These are phyloP conservation scores for Coniosporium tulheliwenetii DNA, from an alignment of 2,329 filamentous ascomycete species.

Conservation along the genomic window DNA sequence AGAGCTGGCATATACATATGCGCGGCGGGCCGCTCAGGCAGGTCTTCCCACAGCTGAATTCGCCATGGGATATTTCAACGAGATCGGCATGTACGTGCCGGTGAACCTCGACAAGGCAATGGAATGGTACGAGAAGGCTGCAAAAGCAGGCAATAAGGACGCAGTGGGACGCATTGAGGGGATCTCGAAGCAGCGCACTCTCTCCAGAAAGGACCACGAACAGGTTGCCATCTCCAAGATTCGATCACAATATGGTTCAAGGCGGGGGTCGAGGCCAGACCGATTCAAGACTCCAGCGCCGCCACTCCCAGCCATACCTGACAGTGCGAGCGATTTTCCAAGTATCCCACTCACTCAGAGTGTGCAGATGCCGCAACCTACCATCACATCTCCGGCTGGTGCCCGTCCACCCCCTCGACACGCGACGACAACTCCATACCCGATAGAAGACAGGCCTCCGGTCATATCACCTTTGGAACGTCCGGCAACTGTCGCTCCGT, in stretches of 20 bases:
- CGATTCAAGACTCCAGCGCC: constrained; percentile 21
- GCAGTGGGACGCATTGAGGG: constrained; percentile 69
- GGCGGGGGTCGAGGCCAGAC: constrained; percentile 30
- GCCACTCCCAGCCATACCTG: constrained; percentile 22
- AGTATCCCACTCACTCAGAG: constrained; percentile 8
- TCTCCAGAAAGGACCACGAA: constrained; percentile 86
- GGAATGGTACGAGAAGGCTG: constrained; percentile 80
- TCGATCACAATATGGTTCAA: constrained; percentile 40
- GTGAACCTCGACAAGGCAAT: constrained; percentile 69
- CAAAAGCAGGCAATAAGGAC: constrained; percentile 83
- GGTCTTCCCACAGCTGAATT: constrained; percentile 87
- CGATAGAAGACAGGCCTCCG: constrained; percentile 25
- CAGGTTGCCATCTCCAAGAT: constrained; percentile 79
- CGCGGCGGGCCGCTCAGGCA: constrained; percentile 65
- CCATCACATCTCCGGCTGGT: neutral
- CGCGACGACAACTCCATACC: constrained; percentile 18
- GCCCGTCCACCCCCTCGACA: constrained; percentile 14
- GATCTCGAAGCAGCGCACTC: constrained; percentile 56
- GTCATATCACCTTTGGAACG: constrained; percentile 33
- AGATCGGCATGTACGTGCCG: constrained; percentile 86
- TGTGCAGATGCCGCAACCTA: constrained; percentile 6
- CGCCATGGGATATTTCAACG: constrained; percentile 91
- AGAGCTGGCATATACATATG: constrained; percentile 80
- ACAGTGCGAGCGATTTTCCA: constrained; percentile 6
- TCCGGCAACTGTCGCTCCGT: constrained; percentile 47